These are phyloP conservation scores for Talinum fruticosum DNA, from an alignment of 148 eudicot genomes.

Conservation along the genomic window DNA sequence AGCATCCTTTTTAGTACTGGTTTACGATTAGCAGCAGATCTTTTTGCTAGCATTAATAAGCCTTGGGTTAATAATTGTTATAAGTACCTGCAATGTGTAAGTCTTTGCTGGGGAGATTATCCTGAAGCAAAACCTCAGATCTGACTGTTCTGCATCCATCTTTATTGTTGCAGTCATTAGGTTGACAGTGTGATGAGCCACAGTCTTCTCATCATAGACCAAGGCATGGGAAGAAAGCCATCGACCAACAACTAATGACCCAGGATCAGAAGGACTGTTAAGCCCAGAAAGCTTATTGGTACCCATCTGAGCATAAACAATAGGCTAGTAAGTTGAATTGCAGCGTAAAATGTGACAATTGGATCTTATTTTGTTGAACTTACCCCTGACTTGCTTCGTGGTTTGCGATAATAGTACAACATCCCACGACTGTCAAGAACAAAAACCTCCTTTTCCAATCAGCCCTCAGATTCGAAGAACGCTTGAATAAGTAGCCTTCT, in stretches of 20 bases:
- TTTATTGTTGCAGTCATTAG: conserved; percentile 87
- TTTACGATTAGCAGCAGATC: neutral
- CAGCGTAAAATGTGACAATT: conserved; percentile 4
- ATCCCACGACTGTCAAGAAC: conserved; percentile 95
- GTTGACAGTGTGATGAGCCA: conserved; percentile 91
- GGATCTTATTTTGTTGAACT: conserved; percentile 28
- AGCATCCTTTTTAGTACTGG: neutral
- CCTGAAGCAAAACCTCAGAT: conserved; percentile 89
- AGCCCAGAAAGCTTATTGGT: conserved; percentile 22
- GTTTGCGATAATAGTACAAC: conserved; percentile 94
- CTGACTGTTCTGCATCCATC: conserved; percentile 82
- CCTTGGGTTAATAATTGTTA: neutral
- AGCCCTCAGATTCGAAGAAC: conserved; percentile 89
- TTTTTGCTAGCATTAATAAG: conserved; percentile 7
- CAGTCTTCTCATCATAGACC: conserved; percentile 67
- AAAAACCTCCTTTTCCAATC: conserved; percentile 98
- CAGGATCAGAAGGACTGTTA: conserved; percentile 53
- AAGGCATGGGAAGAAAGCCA: conserved; percentile 85
- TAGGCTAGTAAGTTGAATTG: conserved; percentile 27
- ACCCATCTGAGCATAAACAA: conserved; percentile 26
- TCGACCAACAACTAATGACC: conserved; percentile 74
- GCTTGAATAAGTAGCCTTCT: conserved; percentile 94
- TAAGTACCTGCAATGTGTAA: conserved; percentile 82
- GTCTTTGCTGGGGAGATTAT: conserved; percentile 88
- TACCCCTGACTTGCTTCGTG: conserved; percentile 68